These are phyloP conservation scores for Monascus purpureus DNA, from an alignment of 495 filamentous ascomycete species.

Conservation along the genomic window DNA sequence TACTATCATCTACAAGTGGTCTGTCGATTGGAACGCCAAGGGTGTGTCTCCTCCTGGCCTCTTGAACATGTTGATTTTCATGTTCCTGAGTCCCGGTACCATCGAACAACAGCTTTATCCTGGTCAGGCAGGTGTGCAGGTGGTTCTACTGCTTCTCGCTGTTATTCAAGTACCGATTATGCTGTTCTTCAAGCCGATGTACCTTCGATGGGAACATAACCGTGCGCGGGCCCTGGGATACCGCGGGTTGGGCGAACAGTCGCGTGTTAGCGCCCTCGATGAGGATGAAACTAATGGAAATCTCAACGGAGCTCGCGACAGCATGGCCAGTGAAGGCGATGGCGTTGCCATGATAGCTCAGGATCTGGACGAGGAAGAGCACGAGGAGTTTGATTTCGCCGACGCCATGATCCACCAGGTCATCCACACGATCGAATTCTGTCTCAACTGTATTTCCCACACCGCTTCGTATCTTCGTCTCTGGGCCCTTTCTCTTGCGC, in stretches of 20 bases:
- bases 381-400: constrained; percentile 92
- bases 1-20: constrained; percentile 95
- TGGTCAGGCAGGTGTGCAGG: constrained; percentile 63
- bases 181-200: constrained; percentile 90
- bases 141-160: constrained; percentile 69
- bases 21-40: constrained; percentile 67
- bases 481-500: constrained; percentile 92
- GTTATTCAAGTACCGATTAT: constrained; percentile 77
- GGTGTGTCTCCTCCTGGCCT: constrained; percentile 61
- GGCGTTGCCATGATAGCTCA: constrained; percentile 86
- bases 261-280: constrained; percentile 71
- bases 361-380: constrained; percentile 59
- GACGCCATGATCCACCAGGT: constrained; percentile 98
- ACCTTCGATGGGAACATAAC: constrained; percentile 86
- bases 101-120: constrained; percentile 61
- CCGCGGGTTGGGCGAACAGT: constrained; percentile 77
- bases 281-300: constrained; percentile 54
- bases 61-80: constrained; percentile 98
- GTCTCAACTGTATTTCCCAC: constrained; percentile 96
- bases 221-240: constrained; percentile 75
- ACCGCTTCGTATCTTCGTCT: constrained; percentile 97
- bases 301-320: constrained; percentile 40
- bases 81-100: constrained; percentile 82
- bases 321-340: constrained; percentile 68
- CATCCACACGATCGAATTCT: constrained; percentile 99